These are phyloP conservation scores for Effrenium voratum DNA, from an alignment of 73 alveolate genomes.

Conservation along the genomic window DNA sequence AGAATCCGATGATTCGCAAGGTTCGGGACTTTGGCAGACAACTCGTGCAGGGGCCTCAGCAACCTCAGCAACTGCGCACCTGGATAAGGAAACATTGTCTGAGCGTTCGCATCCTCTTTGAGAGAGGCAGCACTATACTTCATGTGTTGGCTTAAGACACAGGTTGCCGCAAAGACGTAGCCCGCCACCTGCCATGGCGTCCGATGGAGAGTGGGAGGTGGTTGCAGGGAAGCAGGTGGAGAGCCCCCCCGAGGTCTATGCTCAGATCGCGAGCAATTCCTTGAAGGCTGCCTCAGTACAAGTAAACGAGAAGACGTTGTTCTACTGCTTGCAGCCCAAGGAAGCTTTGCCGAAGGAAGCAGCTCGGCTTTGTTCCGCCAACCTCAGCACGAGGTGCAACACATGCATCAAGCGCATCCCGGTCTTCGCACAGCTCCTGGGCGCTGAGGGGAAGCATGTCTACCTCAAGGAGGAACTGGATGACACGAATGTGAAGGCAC, in stretches of 20 bases:
- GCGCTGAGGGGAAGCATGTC: conserved; percentile 35
- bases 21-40: too few relatives aligned
- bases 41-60: too few relatives aligned
- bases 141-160: too few relatives aligned
- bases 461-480: conserved; percentile 28
- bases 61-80: too few relatives aligned
- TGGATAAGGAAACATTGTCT: too few relatives aligned
- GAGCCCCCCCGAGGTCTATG: conserved; percentile 4
- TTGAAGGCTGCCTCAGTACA: conserved; percentile 41
- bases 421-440: conserved; percentile 42
- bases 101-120: too few relatives aligned
- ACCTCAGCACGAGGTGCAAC: conserved; percentile 76
- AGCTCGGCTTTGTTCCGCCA: conserved; percentile 14
- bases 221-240: conserved; percentile 15
- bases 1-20: too few relatives aligned
- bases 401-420: conserved; percentile 69
- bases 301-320: conserved; percentile 45
- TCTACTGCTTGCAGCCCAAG: conserved; percentile 50
- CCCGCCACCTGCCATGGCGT: too few relatives aligned
- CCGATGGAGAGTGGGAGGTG: too few relatives aligned
- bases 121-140: too few relatives aligned
- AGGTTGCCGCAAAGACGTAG: too few relatives aligned
- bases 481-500: background rate
- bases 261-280: background rate
- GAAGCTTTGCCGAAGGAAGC: conserved; percentile 63